phyloP scores from a whole-genome alignment of 352 stramenopile species.

The Globisporangium perplexum region DNA sequence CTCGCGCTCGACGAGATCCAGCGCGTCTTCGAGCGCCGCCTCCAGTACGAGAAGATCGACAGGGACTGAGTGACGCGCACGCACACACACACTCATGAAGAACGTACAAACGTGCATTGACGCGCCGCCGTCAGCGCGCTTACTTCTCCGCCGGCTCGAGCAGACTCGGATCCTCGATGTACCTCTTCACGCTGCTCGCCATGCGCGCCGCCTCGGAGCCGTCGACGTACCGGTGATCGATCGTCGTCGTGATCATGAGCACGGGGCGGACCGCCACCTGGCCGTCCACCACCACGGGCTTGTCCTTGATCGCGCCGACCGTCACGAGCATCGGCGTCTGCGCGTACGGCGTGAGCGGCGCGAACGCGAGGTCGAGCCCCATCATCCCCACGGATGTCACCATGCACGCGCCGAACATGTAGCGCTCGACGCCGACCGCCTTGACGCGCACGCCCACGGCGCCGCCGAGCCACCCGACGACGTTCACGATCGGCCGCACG shows the following conservation, averaged over 20 bases:
- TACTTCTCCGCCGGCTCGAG: constrained; percentile 37
- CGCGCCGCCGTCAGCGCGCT: background rate
- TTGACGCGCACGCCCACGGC: constrained; percentile 47
- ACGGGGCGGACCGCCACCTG: constrained; percentile 55
- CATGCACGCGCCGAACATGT: constrained; percentile 71
- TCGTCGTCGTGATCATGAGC: constrained; percentile 61
- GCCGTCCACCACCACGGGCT: constrained; percentile 49
- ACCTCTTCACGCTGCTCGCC: constrained; percentile 40
- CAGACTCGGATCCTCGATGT: constrained; percentile 43
- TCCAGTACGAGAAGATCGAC: constrained; percentile 37
- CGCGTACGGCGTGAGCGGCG: constrained; percentile 54
- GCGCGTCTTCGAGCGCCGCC: constrained; percentile 62
- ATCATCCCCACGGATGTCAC: constrained; percentile 73
- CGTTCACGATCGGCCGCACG: constrained; percentile 46
- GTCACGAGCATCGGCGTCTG: constrained; percentile 66
- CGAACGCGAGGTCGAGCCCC: constrained; percentile 62
- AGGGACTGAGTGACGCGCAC: constrained; percentile 15
- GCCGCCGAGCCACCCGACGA: constrained; percentile 60
- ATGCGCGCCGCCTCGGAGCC: constrained; percentile 57
- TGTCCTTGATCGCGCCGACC: constrained; percentile 61
- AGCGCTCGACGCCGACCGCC: constrained; percentile 49
- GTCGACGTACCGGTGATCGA: constrained; percentile 68
- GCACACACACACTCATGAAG: background rate
- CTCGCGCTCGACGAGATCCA: constrained; percentile 92
- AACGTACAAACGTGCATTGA: background rate